A percentile compares a stretch with the other conserved stretches of the same genome.
Conservation (phyloP, 2,329 filamentous ascomycete genomes). For the Xylariomycetidae sp. region DNA sequence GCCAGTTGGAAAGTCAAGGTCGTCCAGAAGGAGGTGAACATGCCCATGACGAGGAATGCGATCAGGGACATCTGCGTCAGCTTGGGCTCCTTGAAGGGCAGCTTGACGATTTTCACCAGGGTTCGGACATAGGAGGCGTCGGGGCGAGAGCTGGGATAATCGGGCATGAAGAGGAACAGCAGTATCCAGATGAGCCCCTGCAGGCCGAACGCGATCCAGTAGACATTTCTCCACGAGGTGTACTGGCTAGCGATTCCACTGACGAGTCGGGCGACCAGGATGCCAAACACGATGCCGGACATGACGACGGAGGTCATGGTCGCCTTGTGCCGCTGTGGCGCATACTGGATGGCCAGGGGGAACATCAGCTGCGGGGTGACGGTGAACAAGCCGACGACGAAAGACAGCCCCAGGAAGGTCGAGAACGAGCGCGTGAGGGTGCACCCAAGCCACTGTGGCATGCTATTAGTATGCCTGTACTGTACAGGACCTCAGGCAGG, state of each 20-base stretch:
- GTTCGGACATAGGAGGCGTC: slow-evolving; percentile 60
- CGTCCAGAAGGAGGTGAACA: slow-evolving; percentile 50
- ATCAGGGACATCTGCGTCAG: slow-evolving; percentile 66
- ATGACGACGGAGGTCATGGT: slow-evolving; percentile 68
- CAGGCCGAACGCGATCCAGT: slow-evolving; percentile 68
- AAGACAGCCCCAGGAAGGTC: slow-evolving; percentile 64
- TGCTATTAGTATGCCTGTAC: too few species aligned
- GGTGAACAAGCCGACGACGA: slow-evolving; percentile 68
- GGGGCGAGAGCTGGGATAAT: slow-evolving; percentile 71
- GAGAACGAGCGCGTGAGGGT: slow-evolving; percentile 61
- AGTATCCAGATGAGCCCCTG: slow-evolving; percentile 61
- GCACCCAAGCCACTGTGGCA: slow-evolving; percentile 59
- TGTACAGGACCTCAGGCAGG: background rate
- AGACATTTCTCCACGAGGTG: slow-evolving; percentile 69
- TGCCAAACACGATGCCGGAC: slow-evolving; percentile 67
- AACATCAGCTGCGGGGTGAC: slow-evolving; percentile 79
- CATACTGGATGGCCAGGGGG: slow-evolving; percentile 72
- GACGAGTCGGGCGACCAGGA: slow-evolving; percentile 69
- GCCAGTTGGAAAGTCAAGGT: slow-evolving; percentile 25
- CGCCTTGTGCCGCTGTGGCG: slow-evolving; percentile 61
- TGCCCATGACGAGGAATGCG: slow-evolving; percentile 50
- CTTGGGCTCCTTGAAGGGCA: slow-evolving; percentile 60
- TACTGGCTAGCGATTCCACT: slow-evolving; percentile 71
- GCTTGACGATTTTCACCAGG: slow-evolving; percentile 56
- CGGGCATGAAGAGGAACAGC: slow-evolving; percentile 70